Base-by-base conservation (phyloP, 1,284 basidiomycete species). In the Tilletia indica region DNA sequence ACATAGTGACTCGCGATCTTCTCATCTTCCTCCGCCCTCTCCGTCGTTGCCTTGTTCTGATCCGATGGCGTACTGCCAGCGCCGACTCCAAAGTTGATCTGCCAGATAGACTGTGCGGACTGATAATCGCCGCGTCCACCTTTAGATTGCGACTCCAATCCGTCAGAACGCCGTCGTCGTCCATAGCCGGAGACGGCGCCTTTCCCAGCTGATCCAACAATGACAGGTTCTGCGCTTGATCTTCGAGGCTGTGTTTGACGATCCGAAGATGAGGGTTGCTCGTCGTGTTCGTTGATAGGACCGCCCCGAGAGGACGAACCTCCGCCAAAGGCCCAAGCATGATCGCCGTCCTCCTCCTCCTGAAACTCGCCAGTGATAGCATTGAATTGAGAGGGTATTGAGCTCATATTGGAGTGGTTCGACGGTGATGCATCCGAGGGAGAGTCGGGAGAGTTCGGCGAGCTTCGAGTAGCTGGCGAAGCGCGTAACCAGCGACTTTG, bases 171-270 rank as follows among this genome's bases (percentile, higher is more conserved):
- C 6, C 34, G 9, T 39, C 61, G 61, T 34, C 61, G 61, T 64
- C 70, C 70, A 39, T 71, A 71, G n/a, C 70, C 70, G 2, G 54
- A 31, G 36, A 71, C 51, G 34, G 70, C 70, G 39, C 70, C 70
- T 36, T 68, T 71, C 31, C 70, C 70, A n/a, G 70, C 66, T 6
- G 66, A 68, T 11, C 66, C 70, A 34, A 39, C 36, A 21, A 71
- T 71, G 47, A 61, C 38, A 38, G 61, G 61, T n/a, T 64, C 61
- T 34, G 34, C 19, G 36, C 31, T 16, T 16, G 61, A 11, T 11
- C 61, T 34, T 14, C n/a, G 34, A 6, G 9, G 36, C 31, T 38
- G 61, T 19, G 16, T 54, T 45, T 45, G 42, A 14, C 42, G 42
- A 31, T 58, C 56, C n/a, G 51, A 54, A 34, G 38, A 38, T 25